Base-by-base conservation (phyloP, 2,329 filamentous ascomycete species). In the Fusarium lyarnte region DNA sequence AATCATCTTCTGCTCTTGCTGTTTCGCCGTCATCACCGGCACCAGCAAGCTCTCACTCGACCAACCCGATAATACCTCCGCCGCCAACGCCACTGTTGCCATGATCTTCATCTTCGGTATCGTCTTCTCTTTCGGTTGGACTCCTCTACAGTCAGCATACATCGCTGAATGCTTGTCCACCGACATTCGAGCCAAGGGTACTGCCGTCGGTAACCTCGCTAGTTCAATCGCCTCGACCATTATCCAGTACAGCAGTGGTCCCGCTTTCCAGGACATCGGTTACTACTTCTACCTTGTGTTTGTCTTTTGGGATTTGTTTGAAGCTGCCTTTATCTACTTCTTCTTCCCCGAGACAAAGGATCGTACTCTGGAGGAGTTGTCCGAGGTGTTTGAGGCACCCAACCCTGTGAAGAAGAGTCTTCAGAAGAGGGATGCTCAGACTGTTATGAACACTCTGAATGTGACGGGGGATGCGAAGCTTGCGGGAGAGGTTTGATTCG, bases 21-120 rank as follows among this genome's bases (percentile, higher is more conserved):
- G 85, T 74, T 87, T 87, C 53, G 84, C 84, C 39, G 79, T 86
- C 71, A 84, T 87, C 55, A 86, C 85, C 0, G 85, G 84, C 5
- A 86, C 85, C 1, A 84, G 82, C 69, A 86, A 86, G 72, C 52
- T 84, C 33, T 80, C 83, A 1, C 78, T 79, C 2, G 82, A 83
- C 13, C 72, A 83, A 25, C 77, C 79, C 2, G 69, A 72, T 23
- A 80, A 84, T 43, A 57, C 63, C 1, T 74, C 81, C 0, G 83
- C 84, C 0, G 84, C 84, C 25, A 84, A 85, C 65, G 79, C 82
- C 0, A 84, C 84, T 6, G 82, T 86, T 5, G 85, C 84, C 17
- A 84, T 87, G 72, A 85, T 88, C 70, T 87, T 85, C 72, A 79
- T 87, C 23, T 87, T 87, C 46, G 85, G 85, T 27, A 84, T 87